Percentiles rank a stretch among this genome's conserved stretches.
Conservation (phyloP, 2,329 filamentous ascomycete genomes). For the Stemphylium lycopersici region DNA sequence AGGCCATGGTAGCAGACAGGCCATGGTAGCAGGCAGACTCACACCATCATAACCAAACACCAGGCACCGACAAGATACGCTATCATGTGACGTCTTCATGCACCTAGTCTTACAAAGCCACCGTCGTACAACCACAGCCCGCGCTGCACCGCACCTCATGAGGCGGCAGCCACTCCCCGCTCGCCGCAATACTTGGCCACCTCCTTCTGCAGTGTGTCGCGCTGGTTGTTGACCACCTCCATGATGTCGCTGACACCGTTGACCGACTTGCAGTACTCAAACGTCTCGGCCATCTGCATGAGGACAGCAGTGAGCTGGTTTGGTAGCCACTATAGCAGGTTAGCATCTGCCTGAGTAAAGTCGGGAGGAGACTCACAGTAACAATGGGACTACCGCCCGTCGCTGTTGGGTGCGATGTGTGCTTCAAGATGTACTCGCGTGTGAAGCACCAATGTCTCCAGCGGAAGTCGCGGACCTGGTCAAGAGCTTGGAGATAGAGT, state of each 20-base stretch:
- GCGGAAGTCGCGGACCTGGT: slow-evolving; percentile 80
- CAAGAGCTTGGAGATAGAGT: slow-evolving; percentile 59
- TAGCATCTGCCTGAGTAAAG: not conserved
- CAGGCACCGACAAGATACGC: not conserved
- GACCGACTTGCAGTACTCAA: slow-evolving; percentile 54
- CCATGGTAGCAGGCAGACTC: not conserved
- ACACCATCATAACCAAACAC: not conserved
- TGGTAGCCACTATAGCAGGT: slow-evolving; percentile 67
- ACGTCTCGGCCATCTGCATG: slow-evolving; percentile 69
- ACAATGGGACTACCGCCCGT: slow-evolving; percentile 83
- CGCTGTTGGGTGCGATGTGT: slow-evolving; percentile 75
- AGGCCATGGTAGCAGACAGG: not conserved
- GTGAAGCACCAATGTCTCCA: slow-evolving; percentile 89
- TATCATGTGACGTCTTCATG: not conserved
- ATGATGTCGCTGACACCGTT: slow-evolving; percentile 67
- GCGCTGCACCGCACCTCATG: slow-evolving; percentile 15
- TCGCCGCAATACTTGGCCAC: slow-evolving; percentile 76
- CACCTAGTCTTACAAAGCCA: not conserved
- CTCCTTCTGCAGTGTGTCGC: slow-evolving; percentile 71
- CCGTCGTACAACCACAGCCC: not conserved
- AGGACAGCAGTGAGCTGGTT: slow-evolving; percentile 80
- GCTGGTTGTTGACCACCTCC: slow-evolving; percentile 68
- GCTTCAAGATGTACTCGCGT: slow-evolving; percentile 82
- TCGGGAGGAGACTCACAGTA: slow-evolving; percentile 54
- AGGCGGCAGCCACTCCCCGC: slow-evolving; percentile 51